phyloP scores from a whole-genome alignment of 495 filamentous ascomycete species.

The Aspergillus sclerotiicarbonarius region DNA sequence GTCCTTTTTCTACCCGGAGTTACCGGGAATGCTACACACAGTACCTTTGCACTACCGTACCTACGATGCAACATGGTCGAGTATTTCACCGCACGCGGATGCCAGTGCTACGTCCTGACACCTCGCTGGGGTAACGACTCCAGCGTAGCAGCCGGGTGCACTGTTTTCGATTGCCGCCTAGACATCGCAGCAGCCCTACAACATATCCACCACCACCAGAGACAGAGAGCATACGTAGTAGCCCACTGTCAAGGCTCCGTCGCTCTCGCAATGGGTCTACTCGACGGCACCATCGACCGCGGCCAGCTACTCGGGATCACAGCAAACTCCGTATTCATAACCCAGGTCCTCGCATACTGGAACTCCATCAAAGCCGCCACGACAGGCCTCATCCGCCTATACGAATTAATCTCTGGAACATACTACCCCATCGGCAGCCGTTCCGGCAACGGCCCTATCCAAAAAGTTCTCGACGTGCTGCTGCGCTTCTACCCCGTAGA shows the following conservation, averaged over 20 bases:
- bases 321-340: constrained; percentile 63
- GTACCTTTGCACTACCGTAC: constrained; percentile 63
- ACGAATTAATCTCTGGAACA: constrained; percentile 14
- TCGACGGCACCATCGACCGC: constrained; percentile 58
- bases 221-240: constrained; percentile 53
- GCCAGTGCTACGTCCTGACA: constrained; percentile 56
- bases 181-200: constrained; percentile 60
- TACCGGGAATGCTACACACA: constrained; percentile 62
- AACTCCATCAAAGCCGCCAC: constrained; percentile 59
- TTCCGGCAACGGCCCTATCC: constrained; percentile 1
- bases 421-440: constrained; percentile 15
- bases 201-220: constrained; percentile 44
- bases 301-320: constrained; percentile 51
- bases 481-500: constrained; percentile 57
- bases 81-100: constrained; percentile 60
- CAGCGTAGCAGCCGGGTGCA: constrained; percentile 51
- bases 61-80: constrained; percentile 64
- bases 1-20: constrained; percentile 43
- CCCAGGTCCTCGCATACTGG: constrained; percentile 55
- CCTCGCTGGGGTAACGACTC: constrained; percentile 60
- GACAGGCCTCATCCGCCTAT: constrained; percentile 33
- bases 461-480: constrained; percentile 14
- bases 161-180: constrained; percentile 60
- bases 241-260: constrained; percentile 68
- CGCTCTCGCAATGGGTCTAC: constrained; percentile 55